Base-by-base conservation (phyloP, 768 basidiomycete genomes). In the Pholiota molesta region DNA sequence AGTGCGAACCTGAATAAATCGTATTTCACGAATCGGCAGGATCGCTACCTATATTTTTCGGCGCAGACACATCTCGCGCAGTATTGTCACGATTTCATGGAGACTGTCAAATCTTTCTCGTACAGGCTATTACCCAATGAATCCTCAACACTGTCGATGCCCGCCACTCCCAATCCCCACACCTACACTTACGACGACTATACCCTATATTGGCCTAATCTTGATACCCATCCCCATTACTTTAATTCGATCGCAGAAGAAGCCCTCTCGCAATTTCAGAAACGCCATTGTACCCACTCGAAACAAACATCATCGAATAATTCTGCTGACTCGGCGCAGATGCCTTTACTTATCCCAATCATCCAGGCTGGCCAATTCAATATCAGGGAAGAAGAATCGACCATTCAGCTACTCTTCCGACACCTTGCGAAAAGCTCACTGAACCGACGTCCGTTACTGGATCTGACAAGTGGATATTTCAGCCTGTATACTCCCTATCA, bases 391-490 rank as follows among this genome's bases (percentile, higher is more conserved):
- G 95, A 98, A 75, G 95, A 97, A 69, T 76, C 75, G 3, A 79
- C 80, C 21, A 72, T 95, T 29, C 66, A 75, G 6, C 71, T 78
- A 33, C 80, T 95, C 23, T 92, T 94, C 66, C 70, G 82, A n/a
- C 73, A 79, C 60, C 64, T 89, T 28, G 69, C 72, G 5, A 52
- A 62, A 39, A 54, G 57, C 19, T 42, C 52, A 26, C 69, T 35
- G 37, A 45, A 37, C 35, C 44, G 53, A 19, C 64, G 78, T 17
- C 86, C 85, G n/a, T 68, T 84, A 17, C 74, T 90, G 29, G 92
- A 97, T 72, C 77, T 98, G 70, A 99, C 97, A 7, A 95, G 90
- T 68, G 97, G 97, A 11, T 99, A 99, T 75, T 99, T 99, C 71
- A 92, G 92, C 7, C 78, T 99, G 33, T 92, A 91, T 70, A 78